Evolutionary conservation across 116 monocot species (phyloP), one percentile per base, ranked within the genome.

Genomic region (Thalassia testudinum): DNA sequence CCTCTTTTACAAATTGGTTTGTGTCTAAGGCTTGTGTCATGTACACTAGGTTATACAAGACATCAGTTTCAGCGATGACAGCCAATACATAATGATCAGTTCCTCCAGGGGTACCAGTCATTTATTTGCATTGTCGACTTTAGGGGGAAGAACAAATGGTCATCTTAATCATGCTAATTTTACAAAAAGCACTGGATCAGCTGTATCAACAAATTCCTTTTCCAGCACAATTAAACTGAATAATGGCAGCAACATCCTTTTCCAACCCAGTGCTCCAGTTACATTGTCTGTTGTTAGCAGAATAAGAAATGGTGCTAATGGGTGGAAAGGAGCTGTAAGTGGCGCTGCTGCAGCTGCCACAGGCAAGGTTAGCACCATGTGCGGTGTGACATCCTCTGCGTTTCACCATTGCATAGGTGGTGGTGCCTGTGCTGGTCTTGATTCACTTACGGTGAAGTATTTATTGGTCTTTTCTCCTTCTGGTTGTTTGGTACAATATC

Each of bases 91-190:
- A 66, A 86, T 83, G 82, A 73, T 92, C 42, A 92, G 92, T 61
- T 82, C 86, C 5, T 92, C 92, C 15, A 71, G 80, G 38, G 92
- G 92, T 37, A 92, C 92, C 43, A 79, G 86, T 62, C 92, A 92
- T 71, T 67, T 92, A 45, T 92, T 82, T 70, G 37, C 86, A 53
- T 66, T 86, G 37, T 82, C 81, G 62, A 64, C 72, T 43, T 72
- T 71, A 26, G 63, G 65, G 45, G 73, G 75, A 20, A 38, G 42
- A 47, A 24, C 43, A 21, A 71, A 34, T 34, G 3, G 51, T 44
- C 56, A 66, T 15, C 61, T 47, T 11, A 62, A 56, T 55, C 65
- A 75, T 69, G 29, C 38, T 27, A 63, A 42, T 38, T 21, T 62
- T 57, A 27, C 50, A 26, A 42, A 58, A 47, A 42, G 47, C n/a